phyloP scores from a whole-genome alignment of 2,329 filamentous ascomycete genomes.

The Hymenoscyphus repandus region DNA sequence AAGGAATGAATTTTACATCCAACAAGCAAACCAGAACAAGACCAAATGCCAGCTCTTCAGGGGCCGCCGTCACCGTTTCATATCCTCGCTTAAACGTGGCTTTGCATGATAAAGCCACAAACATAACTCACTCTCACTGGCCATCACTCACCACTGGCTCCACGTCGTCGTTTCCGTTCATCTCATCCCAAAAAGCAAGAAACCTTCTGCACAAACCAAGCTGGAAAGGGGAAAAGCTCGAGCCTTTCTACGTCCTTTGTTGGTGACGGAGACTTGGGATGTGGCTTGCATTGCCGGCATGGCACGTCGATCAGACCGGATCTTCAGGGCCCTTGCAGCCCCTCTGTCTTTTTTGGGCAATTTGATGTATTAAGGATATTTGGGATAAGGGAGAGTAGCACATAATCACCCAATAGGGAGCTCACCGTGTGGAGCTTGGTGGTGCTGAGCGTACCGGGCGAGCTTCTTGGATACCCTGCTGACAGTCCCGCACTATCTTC shows the following conservation, averaged over 20 bases:
- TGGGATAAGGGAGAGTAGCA: not conserved
- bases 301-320: constrained; percentile 9
- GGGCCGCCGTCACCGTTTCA: not conserved
- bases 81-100: not conserved
- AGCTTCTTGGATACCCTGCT: not conserved
- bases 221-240: not conserved
- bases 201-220: too few relatives aligned
- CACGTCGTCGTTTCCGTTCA: constrained; percentile 3
- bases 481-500: not conserved
- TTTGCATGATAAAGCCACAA: not conserved
- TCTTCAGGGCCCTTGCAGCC: not conserved
- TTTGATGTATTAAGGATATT: constrained; percentile 7
- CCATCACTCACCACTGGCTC: not conserved
- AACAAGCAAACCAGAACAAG: too few relatives aligned
- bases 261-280: not conserved
- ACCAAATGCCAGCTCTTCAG: too few relatives aligned
- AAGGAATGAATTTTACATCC: too few relatives aligned
- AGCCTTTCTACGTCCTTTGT: not conserved
- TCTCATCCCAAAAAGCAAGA: constrained; percentile 1
- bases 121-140: not conserved
- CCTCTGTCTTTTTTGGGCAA: not conserved
- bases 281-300: not conserved
- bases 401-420: not conserved
- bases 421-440: too few relatives aligned
- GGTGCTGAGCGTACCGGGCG: too few relatives aligned